Evolutionary conservation across 345 rosid genomes (phyloP).

Genomic region (Rhizophora mangle): DNA sequence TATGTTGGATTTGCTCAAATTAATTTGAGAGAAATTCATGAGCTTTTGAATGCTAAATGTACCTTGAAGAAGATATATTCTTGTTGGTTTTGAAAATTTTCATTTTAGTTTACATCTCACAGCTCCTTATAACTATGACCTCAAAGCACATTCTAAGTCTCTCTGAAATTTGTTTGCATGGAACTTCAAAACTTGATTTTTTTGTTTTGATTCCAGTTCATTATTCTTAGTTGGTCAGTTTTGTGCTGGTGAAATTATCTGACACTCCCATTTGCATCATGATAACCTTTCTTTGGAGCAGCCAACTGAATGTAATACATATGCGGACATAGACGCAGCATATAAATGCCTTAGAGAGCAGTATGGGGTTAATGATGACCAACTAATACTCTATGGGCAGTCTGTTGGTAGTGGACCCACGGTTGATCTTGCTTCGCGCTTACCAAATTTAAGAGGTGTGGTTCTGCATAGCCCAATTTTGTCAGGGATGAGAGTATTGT

Average conservation of each 20-base stretch:
- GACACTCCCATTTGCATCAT: background rate
- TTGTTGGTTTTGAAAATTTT: too few relatives aligned
- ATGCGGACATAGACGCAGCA: conserved; percentile 83
- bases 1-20: too few relatives aligned
- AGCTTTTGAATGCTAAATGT: too few relatives aligned
- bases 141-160: too few relatives aligned
- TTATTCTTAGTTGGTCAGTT: background rate
- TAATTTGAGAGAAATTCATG: too few relatives aligned
- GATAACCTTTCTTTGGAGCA: conserved; percentile 36
- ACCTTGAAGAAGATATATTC: too few relatives aligned
- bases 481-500: conserved; percentile 90
- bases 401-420: conserved; percentile 99
- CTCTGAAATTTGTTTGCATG: too few relatives aligned
- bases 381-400: conserved; percentile 86
- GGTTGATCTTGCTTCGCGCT: conserved; percentile 82
- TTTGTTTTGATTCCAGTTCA: background rate
- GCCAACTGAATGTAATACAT: conserved; percentile 93
- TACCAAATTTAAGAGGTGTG: conserved; percentile 74
- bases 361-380: conserved; percentile 83
- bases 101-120: too few relatives aligned
- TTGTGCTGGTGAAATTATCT: background rate
- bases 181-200: background rate
- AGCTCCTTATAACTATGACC: too few relatives aligned
- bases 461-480: conserved; percentile 87
- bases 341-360: conserved; percentile 83